Base-by-base conservation (phyloP, 345 rosid species). In the Sisymbrium irio region DNA sequence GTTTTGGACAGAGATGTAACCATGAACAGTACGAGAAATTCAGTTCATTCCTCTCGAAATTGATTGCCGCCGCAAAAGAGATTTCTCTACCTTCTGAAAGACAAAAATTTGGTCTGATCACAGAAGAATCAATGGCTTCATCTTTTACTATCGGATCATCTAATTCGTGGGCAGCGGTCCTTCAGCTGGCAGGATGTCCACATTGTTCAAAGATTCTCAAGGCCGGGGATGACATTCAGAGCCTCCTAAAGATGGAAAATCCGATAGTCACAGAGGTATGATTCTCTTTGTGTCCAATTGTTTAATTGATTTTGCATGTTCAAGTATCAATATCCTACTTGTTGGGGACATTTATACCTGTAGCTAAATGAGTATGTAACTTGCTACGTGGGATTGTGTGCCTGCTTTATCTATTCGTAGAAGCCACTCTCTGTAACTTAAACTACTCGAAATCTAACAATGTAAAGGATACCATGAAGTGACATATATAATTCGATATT, bases 71-170 rank as follows among this genome's bases (percentile, higher is more conserved):
- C 58, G 82, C 84, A 25, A 83, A 92, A 72, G 93, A 89, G 60
- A 87, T 83, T 71, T 88, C 85, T 40, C 77, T 92, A 53, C 91
- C 92, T 56, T 81, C 87, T 9, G 88, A 89, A 79, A 85, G 77
- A 74, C 84, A 83, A 73, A 83, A 86, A 67, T 88, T 92, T 86
- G 99, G 97, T 42, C 76, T 88, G 71, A 78, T 92, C 78, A 85
- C 95, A 35, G 84, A 87, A 53, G 71, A 57, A 79, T 82, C 88
- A 45, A 71, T 92, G 80, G 81, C 87, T 73, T 73, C 91, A 40
- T 73, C 79, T 33, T 83, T 86, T 75, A 85, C 78, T 78, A 67
- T 83, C 61, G 79, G 67, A 70, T 85, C 66, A 72, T 79, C 87
- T 71, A 78, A 65, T 69, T 82, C 92, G 6, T 92, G 97, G 99